A percentile compares a stretch with the other conserved stretches of the same genome.
Conservation (phyloP, 2,329 filamentous ascomycete species). For the Grosmannia serpens region DNA sequence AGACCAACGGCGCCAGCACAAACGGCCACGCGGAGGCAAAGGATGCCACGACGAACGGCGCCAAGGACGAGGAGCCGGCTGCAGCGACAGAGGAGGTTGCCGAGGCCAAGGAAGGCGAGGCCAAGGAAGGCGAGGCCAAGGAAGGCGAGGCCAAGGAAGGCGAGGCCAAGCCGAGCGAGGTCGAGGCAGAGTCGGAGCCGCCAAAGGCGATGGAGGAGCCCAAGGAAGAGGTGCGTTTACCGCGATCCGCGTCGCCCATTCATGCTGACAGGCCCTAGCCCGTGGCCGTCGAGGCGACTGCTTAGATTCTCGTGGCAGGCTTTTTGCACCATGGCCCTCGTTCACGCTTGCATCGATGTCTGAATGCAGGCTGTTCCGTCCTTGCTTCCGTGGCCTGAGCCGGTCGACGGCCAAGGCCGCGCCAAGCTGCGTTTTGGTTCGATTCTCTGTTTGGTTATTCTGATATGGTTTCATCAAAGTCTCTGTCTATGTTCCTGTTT, state of each 20-base stretch:
- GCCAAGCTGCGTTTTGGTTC: not conserved
- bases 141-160: constrained; percentile 18
- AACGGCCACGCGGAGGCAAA: constrained; percentile 19
- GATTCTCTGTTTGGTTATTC: not conserved
- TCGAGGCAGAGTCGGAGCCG: constrained; percentile 2
- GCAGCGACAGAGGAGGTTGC: constrained; percentile 21
- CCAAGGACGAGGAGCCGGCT: constrained; percentile 13
- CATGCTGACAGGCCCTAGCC: constrained; percentile 1
- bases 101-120: constrained; percentile 18
- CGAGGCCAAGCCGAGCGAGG: constrained; percentile 14
- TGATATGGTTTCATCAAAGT: not conserved
- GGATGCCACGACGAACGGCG: constrained; percentile 17
- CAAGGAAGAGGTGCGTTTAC: constrained; percentile 8
- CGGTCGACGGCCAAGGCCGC: not conserved
- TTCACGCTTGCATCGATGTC: not conserved
- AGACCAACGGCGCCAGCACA: constrained; percentile 18
- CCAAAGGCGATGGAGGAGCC: constrained; percentile 11
- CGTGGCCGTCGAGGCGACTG: constrained; percentile 10
- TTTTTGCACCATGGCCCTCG: not conserved
- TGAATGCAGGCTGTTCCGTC: not conserved
- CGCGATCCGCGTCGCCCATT: not conserved
- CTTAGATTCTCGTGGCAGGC: not conserved
- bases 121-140: constrained; percentile 15
- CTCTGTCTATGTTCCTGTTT: constrained; percentile 3
- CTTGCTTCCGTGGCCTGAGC: not conserved